Conservation (phyloP, 495 filamentous ascomycete genomes). For the Penicillium malachiteum region DNA sequence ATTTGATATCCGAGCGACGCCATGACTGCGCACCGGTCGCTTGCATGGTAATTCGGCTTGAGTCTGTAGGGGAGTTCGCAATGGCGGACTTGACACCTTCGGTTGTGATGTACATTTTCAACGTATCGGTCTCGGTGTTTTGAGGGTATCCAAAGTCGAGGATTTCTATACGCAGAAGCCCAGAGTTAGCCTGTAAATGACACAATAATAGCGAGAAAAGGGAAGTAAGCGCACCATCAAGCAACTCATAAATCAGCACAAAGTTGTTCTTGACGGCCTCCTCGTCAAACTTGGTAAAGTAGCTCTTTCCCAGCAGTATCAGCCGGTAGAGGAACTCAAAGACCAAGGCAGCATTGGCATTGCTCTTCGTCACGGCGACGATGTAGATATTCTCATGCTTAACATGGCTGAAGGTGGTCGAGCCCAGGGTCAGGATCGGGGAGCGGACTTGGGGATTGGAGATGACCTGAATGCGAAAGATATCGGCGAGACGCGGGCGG, state of each 20-base stretch:
- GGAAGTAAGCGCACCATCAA: slow-evolving; percentile 68
- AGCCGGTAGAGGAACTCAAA: slow-evolving; percentile 98
- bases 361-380: slow-evolving; percentile 97
- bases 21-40: slow-evolving; percentile 96
- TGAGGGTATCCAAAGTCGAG: slow-evolving; percentile 99
- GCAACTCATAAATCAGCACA: slow-evolving; percentile 94
- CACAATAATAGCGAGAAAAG: not conserved
- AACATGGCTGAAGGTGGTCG: slow-evolving; percentile 98
- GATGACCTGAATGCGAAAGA: slow-evolving; percentile 99
- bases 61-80: slow-evolving; percentile 66
- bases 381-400: slow-evolving; percentile 99
- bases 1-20: slow-evolving; percentile 95
- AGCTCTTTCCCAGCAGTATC: slow-evolving; percentile 84
- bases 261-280: slow-evolving; percentile 99
- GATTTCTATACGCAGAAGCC: slow-evolving; percentile 63
- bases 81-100: slow-evolving; percentile 97
- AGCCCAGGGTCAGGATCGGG: slow-evolving; percentile 94
- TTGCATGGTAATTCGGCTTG: slow-evolving; percentile 97
- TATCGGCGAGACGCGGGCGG: slow-evolving; percentile 92
- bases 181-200: not conserved
- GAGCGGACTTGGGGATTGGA: slow-evolving; percentile 97
- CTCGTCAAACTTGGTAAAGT: slow-evolving; percentile 99
- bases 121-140: slow-evolving; percentile 97
- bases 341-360: slow-evolving; percentile 97
- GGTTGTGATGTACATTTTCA: slow-evolving; percentile 99